Evolutionary conservation across 2,329 filamentous ascomycete species (phyloP), one percentile per base, ranked within the genome.

Genomic region (Arthrobotrys pseudoclavata): DNA sequence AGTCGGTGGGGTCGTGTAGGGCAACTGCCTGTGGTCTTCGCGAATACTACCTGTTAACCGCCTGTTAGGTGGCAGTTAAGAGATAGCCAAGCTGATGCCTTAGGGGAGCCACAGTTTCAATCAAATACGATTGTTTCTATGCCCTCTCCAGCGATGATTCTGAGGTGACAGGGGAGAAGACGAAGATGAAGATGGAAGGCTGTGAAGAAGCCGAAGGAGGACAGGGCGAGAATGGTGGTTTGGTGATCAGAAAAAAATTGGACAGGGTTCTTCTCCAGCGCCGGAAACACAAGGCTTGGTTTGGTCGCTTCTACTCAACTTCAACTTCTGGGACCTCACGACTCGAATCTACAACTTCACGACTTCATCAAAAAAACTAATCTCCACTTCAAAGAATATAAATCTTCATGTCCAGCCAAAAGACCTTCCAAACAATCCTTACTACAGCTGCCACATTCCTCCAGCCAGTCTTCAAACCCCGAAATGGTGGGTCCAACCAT

Each of bases 401-500:
- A 40, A 47, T 45, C 52, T 69, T 77, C 67, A 77, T 77, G 74
- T 77, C 74, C 18, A 71, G 22, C 26, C 67, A 71, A 47, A 77
- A 71, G 47, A 53, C 61, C 3, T 77, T 77, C 53, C 74, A 77
- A 50, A 48, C 47, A 18, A 37, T 67, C 26, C 74, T 77, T 10
- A 50, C 7, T 4, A 63, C 74, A 29, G 74, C 74, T 10, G 34
- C 60, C 29, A 48, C 52, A 9, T 77, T 77, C 61, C 74, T 77
- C 24, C 74, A 77, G 45, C 74, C 74, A 29, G 62, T 77, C 34
- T 55, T 71, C 34, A 77, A 71, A 50, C 74, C 74, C 34, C 74
- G 71, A 37, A 71, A 53, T 68, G 50, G 74, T 77, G 22, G 13
- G 67, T 62, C 5, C 6, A 18, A 26, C 40, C 18, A 18, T 57